A percentile compares a stretch with the other conserved stretches of the same genome.
These are phyloP conservation scores for Eimeria falciformis DNA, from an alignment of 169 alveolate species.

Conservation along the genomic window DNA sequence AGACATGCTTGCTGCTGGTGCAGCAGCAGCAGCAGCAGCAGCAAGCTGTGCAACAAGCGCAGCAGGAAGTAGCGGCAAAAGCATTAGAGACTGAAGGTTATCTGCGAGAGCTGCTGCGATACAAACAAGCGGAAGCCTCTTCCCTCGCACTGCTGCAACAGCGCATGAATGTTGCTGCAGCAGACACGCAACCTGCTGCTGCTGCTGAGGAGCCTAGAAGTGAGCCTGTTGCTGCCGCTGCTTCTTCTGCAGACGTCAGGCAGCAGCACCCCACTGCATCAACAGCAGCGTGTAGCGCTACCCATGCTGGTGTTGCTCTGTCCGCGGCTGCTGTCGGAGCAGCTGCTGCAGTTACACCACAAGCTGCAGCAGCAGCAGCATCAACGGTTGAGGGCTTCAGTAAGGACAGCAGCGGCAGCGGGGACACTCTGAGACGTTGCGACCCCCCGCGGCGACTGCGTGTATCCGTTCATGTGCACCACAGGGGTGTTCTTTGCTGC, in stretches of 20 bases:
- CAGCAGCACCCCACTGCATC: slow-evolving; percentile 14
- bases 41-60: slow-evolving; percentile 71
- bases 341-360: neutral
- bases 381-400: slow-evolving; percentile 1
- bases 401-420: neutral
- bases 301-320: neutral
- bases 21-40: slow-evolving; percentile 69
- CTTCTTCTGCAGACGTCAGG: slow-evolving; percentile 11
- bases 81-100: slow-evolving; percentile 74
- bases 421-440: neutral
- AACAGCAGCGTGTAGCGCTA: slow-evolving; percentile 11
- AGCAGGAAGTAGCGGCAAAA: slow-evolving; percentile 72
- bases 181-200: neutral
- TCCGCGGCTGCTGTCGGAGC: neutral
- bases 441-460: slow-evolving; percentile 18
- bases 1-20: slow-evolving; percentile 70
- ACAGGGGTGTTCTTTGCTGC: slow-evolving; percentile 44
- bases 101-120: slow-evolving; percentile 74
- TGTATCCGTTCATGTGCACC: neutral
- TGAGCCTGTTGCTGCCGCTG: neutral
- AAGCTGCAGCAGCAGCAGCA: slow-evolving; percentile 7
- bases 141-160: slow-evolving; percentile 69
- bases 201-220: neutral
- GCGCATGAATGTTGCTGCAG: slow-evolving; percentile 5
- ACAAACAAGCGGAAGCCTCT: slow-evolving; percentile 73